A percentile compares a stretch with the other conserved stretches of the same genome.
Evolutionary conservation across 305 asterid genomes (phyloP).

Genomic region (Fraxinus paxiana): DNA sequence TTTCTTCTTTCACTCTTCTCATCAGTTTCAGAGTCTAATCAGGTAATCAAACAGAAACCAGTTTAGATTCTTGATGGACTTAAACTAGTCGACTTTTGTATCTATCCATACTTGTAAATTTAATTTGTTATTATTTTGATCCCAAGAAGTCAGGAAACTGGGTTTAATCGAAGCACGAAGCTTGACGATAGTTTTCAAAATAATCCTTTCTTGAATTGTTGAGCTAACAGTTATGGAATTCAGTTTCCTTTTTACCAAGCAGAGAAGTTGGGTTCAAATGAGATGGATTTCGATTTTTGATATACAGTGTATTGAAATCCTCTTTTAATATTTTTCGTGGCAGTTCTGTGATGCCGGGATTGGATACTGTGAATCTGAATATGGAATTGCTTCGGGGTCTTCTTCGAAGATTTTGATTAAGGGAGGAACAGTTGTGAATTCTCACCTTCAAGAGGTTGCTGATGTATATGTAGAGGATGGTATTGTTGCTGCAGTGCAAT

Average conservation of each 20-base stretch:
- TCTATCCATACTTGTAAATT: neutral
- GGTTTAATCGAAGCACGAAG: neutral
- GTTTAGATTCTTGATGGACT: conserved; percentile 2
- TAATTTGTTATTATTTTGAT: neutral
- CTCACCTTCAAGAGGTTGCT: conserved; percentile 76
- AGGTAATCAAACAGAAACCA: conserved; percentile 28
- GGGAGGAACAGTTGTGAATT: conserved; percentile 94
- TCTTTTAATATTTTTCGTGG: neutral
- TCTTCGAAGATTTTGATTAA: conserved; percentile 68
- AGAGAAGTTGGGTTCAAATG: neutral
- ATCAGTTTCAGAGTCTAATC: conserved; percentile 31
- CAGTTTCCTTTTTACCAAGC: neutral
- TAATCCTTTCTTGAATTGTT: neutral
- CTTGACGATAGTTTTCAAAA: neutral
- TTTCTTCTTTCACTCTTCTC: conserved; percentile 29
- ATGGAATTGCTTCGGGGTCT: conserved; percentile 35
- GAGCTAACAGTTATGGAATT: conserved; percentile 1
- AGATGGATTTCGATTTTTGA: neutral
- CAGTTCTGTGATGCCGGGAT: conserved; percentile 65
- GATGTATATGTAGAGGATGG: conserved; percentile 91
- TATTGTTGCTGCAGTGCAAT: conserved; percentile 54
- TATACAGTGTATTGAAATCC: neutral
- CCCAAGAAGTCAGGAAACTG: neutral
- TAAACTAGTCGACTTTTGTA: neutral
- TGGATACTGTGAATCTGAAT: conserved; percentile 37